A percentile compares a stretch with the other conserved stretches of the same genome.
phyloP scores from a whole-genome alignment of 257 asterid species.

The Nicotiana obtusifolia region DNA sequence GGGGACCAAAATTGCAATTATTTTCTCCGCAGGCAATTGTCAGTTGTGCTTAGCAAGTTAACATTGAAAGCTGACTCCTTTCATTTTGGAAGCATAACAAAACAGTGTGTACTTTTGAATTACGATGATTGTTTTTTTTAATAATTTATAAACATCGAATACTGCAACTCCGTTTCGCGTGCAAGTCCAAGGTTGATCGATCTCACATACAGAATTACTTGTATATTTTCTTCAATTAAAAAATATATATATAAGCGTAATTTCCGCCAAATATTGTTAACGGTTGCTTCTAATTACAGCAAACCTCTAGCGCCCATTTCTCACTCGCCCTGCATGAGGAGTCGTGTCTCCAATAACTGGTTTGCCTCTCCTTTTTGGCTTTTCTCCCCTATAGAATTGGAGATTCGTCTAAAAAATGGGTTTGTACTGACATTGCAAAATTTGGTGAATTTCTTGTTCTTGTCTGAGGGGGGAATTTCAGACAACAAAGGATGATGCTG shows the following conservation, averaged over 20 bases:
- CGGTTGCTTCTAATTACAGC: background rate
- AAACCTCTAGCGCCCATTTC: background rate
- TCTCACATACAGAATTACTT: no score
- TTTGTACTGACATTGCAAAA: background rate
- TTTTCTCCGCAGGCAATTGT: background rate
- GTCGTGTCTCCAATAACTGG: background rate
- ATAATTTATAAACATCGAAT: no score
- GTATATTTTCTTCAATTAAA: no score
- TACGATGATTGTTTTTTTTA: background rate
- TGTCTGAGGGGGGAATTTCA: background rate
- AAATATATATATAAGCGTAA: background rate
- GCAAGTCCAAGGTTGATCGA: conserved; percentile 7
- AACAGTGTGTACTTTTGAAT: background rate
- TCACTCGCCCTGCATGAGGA: background rate
- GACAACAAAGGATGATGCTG: conserved; percentile 30
- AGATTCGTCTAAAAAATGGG: background rate
- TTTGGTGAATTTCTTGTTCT: background rate
- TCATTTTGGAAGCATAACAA: background rate
- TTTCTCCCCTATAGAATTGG: background rate
- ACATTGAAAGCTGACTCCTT: background rate
- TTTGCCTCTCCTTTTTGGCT: background rate
- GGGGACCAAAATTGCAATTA: background rate
- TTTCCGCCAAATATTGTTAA: background rate
- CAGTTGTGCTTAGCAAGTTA: background rate
- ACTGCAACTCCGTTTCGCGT: background rate